Base-by-base conservation (phyloP, 139 green algal species). In the Gonium pectorale region DNA sequence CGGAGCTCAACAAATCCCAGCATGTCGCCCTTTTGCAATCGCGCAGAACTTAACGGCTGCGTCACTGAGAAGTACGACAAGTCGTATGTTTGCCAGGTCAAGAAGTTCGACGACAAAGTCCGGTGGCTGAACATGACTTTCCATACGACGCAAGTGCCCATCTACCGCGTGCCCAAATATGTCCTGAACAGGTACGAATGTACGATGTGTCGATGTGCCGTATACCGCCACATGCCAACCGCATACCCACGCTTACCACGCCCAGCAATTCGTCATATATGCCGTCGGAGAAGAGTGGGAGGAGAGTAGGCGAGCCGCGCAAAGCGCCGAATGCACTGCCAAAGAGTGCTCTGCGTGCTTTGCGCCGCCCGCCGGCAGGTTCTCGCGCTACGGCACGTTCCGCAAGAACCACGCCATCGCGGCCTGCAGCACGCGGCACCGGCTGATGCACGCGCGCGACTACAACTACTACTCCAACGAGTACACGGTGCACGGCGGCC, bases 381-480 rank as follows among this genome's bases (percentile, higher is more conserved):
- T 82, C 75, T 82, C 75, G 9, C 75, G 75, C 2, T 82, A 41
- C 75, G 75, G 75, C 40, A 72, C 41, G 0, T 82, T 49, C 75
- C 75, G 75, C 7, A 60, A 60, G 41, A 60, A 35, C 41, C 75
- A 60, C 75, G 59, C 44, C 22, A 11, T 46, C 41, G 41, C 59
- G 0, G 8, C 75, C 3, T 82, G 75, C 75, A 27, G 9, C 59
- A 41, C 40, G 8, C 75, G 75, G 2, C 38, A 64, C 41, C 29
- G 31, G 29, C 17, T 38, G 21, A 22, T 71, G 7, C 21, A 64
- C 75, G 13, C 1, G 4, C 59, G 35, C n/a, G 41, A 43, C 56
- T 82, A 82, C 75, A 63, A 52, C 44, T 84, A 75, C 63, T 84
- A 75, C 63, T 75, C 63, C 31, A 84, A 84, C 21, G 78, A 84